Percentiles rank a stretch among this genome's conserved stretches.
Evolutionary conservation across 164 flowering plant genomes (phyloP).

Genomic region (Brasenia schreberi): DNA sequence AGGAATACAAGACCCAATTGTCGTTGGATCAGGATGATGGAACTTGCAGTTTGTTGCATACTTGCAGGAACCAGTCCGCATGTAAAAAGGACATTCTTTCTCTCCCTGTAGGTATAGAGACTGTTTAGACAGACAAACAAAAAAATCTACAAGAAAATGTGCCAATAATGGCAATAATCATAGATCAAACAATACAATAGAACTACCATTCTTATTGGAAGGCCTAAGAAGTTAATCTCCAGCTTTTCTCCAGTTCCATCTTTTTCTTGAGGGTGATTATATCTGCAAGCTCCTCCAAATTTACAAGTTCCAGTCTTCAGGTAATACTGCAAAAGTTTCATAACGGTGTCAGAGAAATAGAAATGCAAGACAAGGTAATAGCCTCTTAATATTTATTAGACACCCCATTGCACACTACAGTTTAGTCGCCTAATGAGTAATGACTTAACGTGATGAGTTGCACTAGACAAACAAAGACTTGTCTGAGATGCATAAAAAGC

Average conservation of each 20-base stretch:
- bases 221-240: slow-evolving; percentile 69
- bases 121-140: neutral
- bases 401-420: too few species aligned
- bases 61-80: slow-evolving; percentile 93
- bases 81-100: slow-evolving; percentile 77
- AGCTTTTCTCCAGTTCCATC: slow-evolving; percentile 16
- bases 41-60: slow-evolving; percentile 71
- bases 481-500: too few species aligned
- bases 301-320: slow-evolving; percentile 66
- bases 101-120: slow-evolving; percentile 48
- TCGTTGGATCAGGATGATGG: slow-evolving; percentile 87
- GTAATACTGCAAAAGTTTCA: slow-evolving; percentile 49
- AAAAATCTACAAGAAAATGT: too few species aligned
- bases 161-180: too few species aligned
- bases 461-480: too few species aligned
- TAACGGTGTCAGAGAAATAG: too few species aligned
- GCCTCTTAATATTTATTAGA: too few species aligned
- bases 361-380: too few species aligned
- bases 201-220: slow-evolving; percentile 80
- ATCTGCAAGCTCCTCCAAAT: slow-evolving; percentile 71
- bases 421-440: too few species aligned
- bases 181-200: neutral
- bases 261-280: slow-evolving; percentile 40
- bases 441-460: too few species aligned
- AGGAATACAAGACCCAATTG: slow-evolving; percentile 31